Conservation (phyloP, 805 yeast species). For the Yamadazyma kitorensis region DNA sequence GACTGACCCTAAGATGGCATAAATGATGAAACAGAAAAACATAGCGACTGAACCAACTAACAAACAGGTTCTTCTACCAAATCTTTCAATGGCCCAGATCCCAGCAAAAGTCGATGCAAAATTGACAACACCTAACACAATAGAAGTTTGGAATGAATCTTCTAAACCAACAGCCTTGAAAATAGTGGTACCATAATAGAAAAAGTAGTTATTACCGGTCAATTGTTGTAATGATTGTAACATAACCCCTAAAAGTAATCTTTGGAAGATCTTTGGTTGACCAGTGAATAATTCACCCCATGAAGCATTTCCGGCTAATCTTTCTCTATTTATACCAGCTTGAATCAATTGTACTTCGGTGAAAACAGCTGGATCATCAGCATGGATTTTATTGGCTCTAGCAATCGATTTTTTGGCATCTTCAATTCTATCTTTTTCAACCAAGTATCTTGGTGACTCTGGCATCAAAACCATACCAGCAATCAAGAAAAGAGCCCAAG, state of each 20-base stretch:
- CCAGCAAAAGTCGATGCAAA: constrained; percentile 54
- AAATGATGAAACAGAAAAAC: constrained; percentile 56
- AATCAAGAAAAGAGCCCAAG: constrained; percentile 50
- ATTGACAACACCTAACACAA: constrained; percentile 53
- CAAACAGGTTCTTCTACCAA: constrained; percentile 49
- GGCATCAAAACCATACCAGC: constrained; percentile 58
- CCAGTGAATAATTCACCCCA: constrained; percentile 66
- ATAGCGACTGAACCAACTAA: constrained; percentile 45
- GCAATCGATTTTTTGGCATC: constrained; percentile 56
- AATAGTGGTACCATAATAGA: constrained; percentile 58
- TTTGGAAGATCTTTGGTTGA: constrained; percentile 55
- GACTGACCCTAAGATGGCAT: constrained; percentile 60
- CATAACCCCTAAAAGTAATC: constrained; percentile 56
- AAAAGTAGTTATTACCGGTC: constrained; percentile 59
- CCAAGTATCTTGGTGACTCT: constrained; percentile 65
- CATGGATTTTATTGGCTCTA: constrained; percentile 51
- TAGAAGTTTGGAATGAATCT: constrained; percentile 54
- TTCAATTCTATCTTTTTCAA: constrained; percentile 46
- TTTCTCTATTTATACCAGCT: constrained; percentile 61
- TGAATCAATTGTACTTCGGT: constrained; percentile 52
- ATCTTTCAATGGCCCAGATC: constrained; percentile 44
- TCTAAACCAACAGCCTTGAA: constrained; percentile 49
- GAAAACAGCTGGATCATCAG: constrained; percentile 52
- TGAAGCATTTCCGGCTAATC: constrained; percentile 59
- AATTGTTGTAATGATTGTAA: constrained; percentile 59